phyloP scores from a whole-genome alignment of 192 early-diverging fungal species.

The Mortierella claussenii region DNA sequence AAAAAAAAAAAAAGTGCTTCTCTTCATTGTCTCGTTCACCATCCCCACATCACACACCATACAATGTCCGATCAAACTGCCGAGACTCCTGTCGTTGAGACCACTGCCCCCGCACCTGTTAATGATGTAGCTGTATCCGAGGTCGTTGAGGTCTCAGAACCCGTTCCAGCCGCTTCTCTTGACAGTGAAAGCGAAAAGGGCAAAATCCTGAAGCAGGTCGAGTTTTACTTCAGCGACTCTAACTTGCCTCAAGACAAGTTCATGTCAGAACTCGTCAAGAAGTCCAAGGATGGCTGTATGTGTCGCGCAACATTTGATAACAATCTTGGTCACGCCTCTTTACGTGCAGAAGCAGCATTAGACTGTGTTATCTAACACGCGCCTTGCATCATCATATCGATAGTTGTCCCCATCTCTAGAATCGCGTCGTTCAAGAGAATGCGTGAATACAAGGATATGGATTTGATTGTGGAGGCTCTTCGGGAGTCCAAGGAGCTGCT shows the following conservation, averaged over 20 bases:
- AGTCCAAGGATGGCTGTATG: constrained; percentile 63
- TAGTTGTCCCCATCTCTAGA: constrained; percentile 60
- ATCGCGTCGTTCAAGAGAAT: constrained; percentile 70
- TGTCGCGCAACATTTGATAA: neutral
- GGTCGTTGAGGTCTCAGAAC: neutral
- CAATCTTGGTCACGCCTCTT: neutral
- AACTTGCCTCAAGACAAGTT: constrained; percentile 69
- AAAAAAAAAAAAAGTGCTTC: constrained; percentile 14
- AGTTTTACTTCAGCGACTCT: constrained; percentile 72
- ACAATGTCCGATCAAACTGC: constrained; percentile 25
- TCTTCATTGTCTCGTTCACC: neutral
- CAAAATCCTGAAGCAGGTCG: constrained; percentile 69
- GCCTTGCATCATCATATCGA: no score
- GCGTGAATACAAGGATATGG: constrained; percentile 56
- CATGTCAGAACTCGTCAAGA: constrained; percentile 54
- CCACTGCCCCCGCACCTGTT: constrained; percentile 5
- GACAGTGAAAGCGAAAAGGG: constrained; percentile 32
- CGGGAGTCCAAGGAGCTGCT: constrained; percentile 61
- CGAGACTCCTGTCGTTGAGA: constrained; percentile 19
- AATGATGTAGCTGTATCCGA: constrained; percentile 6
- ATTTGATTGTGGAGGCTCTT: constrained; percentile 62
- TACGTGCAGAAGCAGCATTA: no score
- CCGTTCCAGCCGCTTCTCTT: constrained; percentile 1
- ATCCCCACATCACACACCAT: neutral
- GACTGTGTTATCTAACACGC: no score